A percentile compares a stretch with the other conserved stretches of the same genome.
Evolutionary conservation across 345 rosid species (phyloP).

Genomic region (Salix suchowensis): DNA sequence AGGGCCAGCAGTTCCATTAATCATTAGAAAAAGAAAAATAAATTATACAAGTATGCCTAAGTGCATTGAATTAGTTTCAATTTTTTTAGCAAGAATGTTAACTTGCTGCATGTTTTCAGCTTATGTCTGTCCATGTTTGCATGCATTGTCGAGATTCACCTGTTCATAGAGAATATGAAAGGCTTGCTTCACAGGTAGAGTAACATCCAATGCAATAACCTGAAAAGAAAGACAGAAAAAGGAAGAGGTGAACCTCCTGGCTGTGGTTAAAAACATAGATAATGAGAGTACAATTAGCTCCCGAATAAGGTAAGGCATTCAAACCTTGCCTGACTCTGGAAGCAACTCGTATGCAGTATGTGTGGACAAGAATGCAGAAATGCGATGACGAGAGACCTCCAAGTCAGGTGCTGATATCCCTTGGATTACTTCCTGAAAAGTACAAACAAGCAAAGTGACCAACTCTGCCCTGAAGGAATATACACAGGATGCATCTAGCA

Average conservation of each 20-base stretch:
- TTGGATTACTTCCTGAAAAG: constrained; percentile 43
- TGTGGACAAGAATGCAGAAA: constrained; percentile 38
- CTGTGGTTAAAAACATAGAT: background rate
- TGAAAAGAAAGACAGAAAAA: constrained; percentile 23
- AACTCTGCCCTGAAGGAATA: background rate
- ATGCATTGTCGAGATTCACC: constrained; percentile 39
- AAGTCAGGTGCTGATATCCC: constrained; percentile 63
- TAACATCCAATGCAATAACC: constrained; percentile 92
- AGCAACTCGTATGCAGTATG: constrained; percentile 34
- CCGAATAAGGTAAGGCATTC: constrained; percentile 16
- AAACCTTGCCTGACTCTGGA: constrained; percentile 41
- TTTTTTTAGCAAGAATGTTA: background rate
- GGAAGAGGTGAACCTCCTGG: background rate
- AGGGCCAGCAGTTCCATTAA: background rate
- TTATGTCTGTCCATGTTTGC: background rate
- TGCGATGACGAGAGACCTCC: constrained; percentile 62
- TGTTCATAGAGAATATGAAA: constrained; percentile 94
- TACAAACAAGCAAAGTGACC: constrained; percentile 23
- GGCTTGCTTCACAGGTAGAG: constrained; percentile 95
- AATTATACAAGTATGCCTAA: background rate
- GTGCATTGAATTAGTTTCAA: background rate
- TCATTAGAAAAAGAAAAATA: background rate
- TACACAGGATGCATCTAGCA: background rate
- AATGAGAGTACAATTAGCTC: constrained; percentile 15
- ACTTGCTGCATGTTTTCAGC: background rate